phyloP scores from a whole-genome alignment of 345 rosid genomes.

The Eucalyptus polyanthemos region DNA sequence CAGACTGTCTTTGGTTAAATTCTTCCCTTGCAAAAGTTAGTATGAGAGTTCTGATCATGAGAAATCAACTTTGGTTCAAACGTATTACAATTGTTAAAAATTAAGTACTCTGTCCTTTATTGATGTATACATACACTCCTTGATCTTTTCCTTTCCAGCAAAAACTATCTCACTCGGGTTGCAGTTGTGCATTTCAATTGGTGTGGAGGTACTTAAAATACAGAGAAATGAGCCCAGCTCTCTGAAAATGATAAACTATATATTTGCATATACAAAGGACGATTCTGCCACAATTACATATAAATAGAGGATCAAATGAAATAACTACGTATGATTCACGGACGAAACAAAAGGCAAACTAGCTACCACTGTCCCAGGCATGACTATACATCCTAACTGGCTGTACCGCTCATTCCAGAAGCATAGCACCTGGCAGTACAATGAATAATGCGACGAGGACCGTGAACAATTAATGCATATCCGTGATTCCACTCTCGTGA shows the following conservation, averaged over 20 bases:
- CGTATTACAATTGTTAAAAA: neutral
- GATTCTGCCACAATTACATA: neutral
- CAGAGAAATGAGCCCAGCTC: neutral
- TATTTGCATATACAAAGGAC: neutral
- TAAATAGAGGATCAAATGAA: too few relatives aligned
- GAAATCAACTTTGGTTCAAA: neutral
- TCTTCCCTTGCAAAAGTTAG: neutral
- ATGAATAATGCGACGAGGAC: neutral
- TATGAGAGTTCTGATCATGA: neutral
- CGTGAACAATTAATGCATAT: neutral
- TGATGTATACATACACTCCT: neutral
- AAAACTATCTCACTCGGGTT: neutral
- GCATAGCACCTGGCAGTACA: neutral
- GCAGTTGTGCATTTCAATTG: neutral
- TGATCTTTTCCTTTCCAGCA: neutral
- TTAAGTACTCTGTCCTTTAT: neutral
- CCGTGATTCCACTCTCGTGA: neutral
- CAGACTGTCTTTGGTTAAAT: neutral
- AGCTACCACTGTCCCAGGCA: neutral
- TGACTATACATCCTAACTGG: neutral
- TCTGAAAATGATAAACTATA: neutral
- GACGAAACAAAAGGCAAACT: neutral
- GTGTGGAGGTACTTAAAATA: neutral
- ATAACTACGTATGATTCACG: too few relatives aligned
- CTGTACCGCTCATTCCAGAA: neutral